Conservation (phyloP, 1,139 yeast genomes). For the Groenewaldozyma sp. region DNA sequence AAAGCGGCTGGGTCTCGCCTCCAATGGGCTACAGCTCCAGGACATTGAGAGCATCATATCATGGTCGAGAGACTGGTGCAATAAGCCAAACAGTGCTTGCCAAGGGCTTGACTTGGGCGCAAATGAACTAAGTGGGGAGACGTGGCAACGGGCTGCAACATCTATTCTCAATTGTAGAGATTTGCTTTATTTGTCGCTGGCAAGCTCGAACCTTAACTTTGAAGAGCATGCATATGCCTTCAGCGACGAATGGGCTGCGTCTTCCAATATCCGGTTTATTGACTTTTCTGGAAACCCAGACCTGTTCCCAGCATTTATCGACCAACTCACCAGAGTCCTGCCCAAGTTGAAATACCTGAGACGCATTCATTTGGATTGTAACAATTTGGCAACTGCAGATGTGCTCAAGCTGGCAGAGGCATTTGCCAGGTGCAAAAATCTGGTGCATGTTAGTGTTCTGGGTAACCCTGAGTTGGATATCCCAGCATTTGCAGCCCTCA, state of each 20-base stretch:
- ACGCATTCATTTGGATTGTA: constrained; percentile 70
- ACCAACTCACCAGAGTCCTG: constrained; percentile 49
- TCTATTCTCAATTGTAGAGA: constrained; percentile 13
- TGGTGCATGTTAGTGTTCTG: constrained; percentile 67
- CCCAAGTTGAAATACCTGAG: constrained; percentile 59
- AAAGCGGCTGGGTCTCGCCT: constrained; percentile 68
- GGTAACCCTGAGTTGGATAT: constrained; percentile 51
- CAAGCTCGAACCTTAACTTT: constrained; percentile 51
- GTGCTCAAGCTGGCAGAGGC: constrained; percentile 62
- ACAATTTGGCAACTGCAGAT: constrained; percentile 54
- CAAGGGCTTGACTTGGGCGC: constrained; percentile 82
- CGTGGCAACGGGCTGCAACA: constrained; percentile 16
- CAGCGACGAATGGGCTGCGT: constrained; percentile 38
- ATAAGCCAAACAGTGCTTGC: constrained; percentile 46
- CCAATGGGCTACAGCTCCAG: constrained; percentile 49
- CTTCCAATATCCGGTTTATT: constrained; percentile 55
- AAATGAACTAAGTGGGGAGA: constrained; percentile 54
- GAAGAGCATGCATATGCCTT: constrained; percentile 49
- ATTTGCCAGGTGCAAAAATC: constrained; percentile 55
- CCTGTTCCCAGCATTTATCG: constrained; percentile 62
- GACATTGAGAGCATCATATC: constrained; percentile 46
- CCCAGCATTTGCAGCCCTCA: constrained; percentile 57
- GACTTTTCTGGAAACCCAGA: constrained; percentile 70
- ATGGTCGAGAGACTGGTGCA: constrained; percentile 5
- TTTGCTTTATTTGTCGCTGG: constrained; percentile 56